These are phyloP conservation scores for Alternaria tenuissima DNA, from an alignment of 2,329 filamentous ascomycete species.

Conservation along the genomic window DNA sequence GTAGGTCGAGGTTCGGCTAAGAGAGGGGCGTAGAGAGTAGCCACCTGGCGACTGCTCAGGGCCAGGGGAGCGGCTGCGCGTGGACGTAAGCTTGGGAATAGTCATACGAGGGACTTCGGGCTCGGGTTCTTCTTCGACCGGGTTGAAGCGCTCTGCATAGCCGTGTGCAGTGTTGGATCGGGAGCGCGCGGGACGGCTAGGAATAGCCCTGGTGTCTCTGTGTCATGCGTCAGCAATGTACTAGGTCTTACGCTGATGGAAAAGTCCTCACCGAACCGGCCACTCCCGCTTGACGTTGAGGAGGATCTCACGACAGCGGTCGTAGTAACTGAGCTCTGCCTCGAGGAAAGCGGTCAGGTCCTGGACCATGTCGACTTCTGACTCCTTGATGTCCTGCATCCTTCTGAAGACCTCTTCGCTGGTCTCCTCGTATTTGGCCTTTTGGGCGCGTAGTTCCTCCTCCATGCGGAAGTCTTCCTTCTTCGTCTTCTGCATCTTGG, in stretches of 20 bases:
- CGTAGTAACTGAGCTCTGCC: conserved; percentile 88
- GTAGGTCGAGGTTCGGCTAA: conserved; percentile 64
- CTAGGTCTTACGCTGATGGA: conserved; percentile 5
- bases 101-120: conserved; percentile 59
- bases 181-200: conserved; percentile 59
- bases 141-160: conserved; percentile 66
- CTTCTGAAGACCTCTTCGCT: conserved; percentile 89
- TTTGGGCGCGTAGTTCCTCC: conserved; percentile 88
- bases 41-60: conserved; percentile 41
- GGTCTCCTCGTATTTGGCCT: conserved; percentile 95
- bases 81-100: conserved; percentile 51
- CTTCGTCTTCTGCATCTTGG: conserved; percentile 92
- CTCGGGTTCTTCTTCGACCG: conserved; percentile 64
- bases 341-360: conserved; percentile 86
- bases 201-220: conserved; percentile 38
- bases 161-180: conserved; percentile 71
- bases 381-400: conserved; percentile 96
- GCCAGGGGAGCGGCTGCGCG: conserved; percentile 53
- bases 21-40: conserved; percentile 56
- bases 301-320: conserved; percentile 86
- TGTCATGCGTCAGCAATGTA: conserved; percentile 24
- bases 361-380: conserved; percentile 81
- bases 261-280: conserved; percentile 65
- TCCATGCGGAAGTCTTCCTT: conserved; percentile 93
- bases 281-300: conserved; percentile 73